phyloP scores from a whole-genome alignment of 2,329 filamentous ascomycete genomes.

The Pseudogymnoascus pannorum region DNA sequence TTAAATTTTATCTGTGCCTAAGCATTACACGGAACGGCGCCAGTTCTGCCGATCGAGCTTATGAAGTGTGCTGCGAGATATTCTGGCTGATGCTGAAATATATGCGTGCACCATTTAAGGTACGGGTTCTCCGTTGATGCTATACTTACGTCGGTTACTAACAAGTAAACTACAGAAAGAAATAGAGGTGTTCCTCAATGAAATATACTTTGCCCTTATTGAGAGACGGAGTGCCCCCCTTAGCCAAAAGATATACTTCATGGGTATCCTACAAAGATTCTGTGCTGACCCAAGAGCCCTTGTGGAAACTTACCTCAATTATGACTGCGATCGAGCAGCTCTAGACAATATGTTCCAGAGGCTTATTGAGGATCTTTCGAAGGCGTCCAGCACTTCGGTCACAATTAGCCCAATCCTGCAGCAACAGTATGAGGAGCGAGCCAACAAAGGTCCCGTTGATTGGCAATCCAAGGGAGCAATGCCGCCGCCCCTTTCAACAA shows the following conservation, averaged over 20 bases:
- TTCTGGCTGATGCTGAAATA: conserved; percentile 97
- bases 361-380: conserved; percentile 88
- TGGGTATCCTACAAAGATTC: conserved; percentile 76
- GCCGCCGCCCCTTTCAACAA: conserved; percentile 68
- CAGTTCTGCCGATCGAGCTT: conserved; percentile 84
- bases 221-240: conserved; percentile 79
- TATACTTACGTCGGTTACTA: not conserved
- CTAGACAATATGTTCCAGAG: conserved; percentile 96
- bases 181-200: conserved; percentile 94
- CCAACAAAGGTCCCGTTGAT: conserved; percentile 54
- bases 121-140: conserved; percentile 31
- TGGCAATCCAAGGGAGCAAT: conserved; percentile 84
- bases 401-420: conserved; percentile 69
- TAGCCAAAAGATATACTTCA: conserved; percentile 88
- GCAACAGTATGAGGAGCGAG: conserved; percentile 75
- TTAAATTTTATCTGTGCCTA: conserved; percentile 94
- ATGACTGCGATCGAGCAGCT: conserved; percentile 87
- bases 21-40: conserved; percentile 92
- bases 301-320: conserved; percentile 95
- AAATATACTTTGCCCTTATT: conserved; percentile 88
- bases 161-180: conserved; percentile 60
- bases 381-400: conserved; percentile 74
- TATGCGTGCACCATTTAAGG: conserved; percentile 90
- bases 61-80: conserved; percentile 92
- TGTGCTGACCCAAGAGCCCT: conserved; percentile 79